These are phyloP conservation scores for Trichoderma orchidacearum DNA, from an alignment of 495 filamentous ascomycete genomes.

Conservation along the genomic window DNA sequence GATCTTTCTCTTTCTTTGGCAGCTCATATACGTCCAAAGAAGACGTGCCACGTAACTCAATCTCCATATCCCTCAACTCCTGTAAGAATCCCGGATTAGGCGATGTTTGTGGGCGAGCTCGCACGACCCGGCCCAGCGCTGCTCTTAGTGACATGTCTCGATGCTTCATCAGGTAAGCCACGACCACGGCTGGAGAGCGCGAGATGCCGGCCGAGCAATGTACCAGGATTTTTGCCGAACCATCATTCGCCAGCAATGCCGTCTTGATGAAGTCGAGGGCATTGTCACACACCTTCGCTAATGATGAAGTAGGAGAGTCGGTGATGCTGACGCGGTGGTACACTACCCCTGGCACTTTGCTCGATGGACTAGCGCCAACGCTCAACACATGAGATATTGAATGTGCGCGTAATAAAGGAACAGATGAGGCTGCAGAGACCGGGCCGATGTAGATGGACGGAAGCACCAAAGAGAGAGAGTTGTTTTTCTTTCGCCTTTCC, in stretches of 20 bases:
- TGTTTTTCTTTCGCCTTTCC: not conserved
- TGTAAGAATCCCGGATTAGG: not conserved
- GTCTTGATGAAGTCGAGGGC: not conserved
- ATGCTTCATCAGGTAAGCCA: not conserved
- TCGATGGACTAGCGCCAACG: not conserved
- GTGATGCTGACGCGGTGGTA: not conserved
- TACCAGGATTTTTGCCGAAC: not conserved
- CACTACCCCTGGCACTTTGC: not conserved
- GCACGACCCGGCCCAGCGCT: not conserved
- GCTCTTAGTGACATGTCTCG: not conserved
- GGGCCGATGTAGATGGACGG: not conserved
- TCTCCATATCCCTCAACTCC: not conserved
- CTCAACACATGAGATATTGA: not conserved
- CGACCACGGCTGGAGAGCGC: not conserved
- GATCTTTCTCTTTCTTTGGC: not conserved
- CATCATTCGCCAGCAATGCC: not conserved
- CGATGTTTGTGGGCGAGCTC: not conserved
- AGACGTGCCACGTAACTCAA: not conserved
- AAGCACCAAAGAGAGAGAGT: not conserved
- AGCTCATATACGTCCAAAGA: not conserved
- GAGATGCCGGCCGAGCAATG: not conserved
- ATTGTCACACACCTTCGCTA: not conserved
- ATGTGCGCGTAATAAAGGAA: not conserved
- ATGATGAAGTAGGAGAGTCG: not conserved
- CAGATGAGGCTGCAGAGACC: not conserved